Conservation (phyloP, 371 early-diverging fungal species). For the Chytridium lagenaria region DNA sequence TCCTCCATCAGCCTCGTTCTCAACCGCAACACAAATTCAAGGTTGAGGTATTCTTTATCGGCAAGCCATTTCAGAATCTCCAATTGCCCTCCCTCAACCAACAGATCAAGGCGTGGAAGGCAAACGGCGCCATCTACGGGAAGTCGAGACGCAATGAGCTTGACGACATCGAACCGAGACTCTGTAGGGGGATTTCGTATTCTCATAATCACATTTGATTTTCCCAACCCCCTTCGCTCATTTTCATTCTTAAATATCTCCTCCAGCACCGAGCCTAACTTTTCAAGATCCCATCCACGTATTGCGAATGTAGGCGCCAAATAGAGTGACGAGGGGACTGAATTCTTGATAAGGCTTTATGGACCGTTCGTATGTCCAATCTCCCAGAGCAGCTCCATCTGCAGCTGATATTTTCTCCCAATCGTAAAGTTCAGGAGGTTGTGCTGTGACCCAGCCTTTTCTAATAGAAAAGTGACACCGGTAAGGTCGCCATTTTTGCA, state of each 20-base stretch:
- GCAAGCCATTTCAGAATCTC: not conserved
- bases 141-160: not conserved
- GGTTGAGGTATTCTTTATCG: not conserved
- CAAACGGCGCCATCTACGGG: not conserved
- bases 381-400: not conserved
- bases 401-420: not conserved
- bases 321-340: not conserved
- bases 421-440: not conserved
- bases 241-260: no score
- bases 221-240: no score
- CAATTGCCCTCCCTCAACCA: not conserved
- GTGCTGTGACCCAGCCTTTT: not conserved
- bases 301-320: not conserved
- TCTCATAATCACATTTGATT: not conserved
- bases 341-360: not conserved
- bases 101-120: not conserved
- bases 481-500: not conserved
- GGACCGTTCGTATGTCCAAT: no score
- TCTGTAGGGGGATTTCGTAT: not conserved
- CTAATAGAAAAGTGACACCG: not conserved
- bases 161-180: not conserved
- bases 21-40: not conserved
- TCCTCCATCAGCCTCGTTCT: not conserved
- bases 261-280: no score
- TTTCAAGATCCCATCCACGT: not conserved